Percentiles rank a stretch among this genome's conserved stretches.
phyloP scores from a whole-genome alignment of 2,329 filamentous ascomycete genomes.

The Teratosphaeriaceae sp. region DNA sequence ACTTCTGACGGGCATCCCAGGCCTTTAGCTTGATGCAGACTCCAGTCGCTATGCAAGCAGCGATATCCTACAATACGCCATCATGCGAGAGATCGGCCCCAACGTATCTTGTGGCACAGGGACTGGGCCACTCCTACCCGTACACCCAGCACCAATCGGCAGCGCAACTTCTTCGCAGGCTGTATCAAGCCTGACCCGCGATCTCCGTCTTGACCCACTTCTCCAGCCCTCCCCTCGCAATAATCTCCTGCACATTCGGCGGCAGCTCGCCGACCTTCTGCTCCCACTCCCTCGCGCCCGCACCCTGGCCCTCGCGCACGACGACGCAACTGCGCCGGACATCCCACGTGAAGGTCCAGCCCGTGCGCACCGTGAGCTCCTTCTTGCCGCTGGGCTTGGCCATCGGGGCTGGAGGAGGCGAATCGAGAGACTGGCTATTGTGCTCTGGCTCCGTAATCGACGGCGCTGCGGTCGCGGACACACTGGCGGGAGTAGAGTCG shows the following conservation, averaged over 20 bases:
- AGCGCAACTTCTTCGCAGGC: not conserved
- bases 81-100: no score
- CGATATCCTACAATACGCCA: no score
- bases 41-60: no score
- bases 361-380: conserved; percentile 62
- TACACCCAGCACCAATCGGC: not conserved
- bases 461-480: conserved; percentile 23
- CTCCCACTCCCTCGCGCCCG: conserved; percentile 63
- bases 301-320: conserved; percentile 64
- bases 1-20: no score
- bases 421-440: conserved; percentile 47
- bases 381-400: conserved; percentile 39
- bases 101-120: no score
- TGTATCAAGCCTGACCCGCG: not conserved
- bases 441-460: conserved; percentile 46
- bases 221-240: conserved; percentile 69
- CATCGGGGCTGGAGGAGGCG: conserved; percentile 36
- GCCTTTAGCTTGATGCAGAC: no score
- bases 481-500: conserved; percentile 13
- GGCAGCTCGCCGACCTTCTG: conserved; percentile 79
- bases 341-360: conserved; percentile 81
- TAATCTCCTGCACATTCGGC: conserved; percentile 77
- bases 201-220: conserved; percentile 75
- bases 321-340: conserved; percentile 63
- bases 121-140: not conserved